Evolutionary conservation across 495 filamentous ascomycete species (phyloP).

Genomic region (Aspergillus haitiensis): DNA sequence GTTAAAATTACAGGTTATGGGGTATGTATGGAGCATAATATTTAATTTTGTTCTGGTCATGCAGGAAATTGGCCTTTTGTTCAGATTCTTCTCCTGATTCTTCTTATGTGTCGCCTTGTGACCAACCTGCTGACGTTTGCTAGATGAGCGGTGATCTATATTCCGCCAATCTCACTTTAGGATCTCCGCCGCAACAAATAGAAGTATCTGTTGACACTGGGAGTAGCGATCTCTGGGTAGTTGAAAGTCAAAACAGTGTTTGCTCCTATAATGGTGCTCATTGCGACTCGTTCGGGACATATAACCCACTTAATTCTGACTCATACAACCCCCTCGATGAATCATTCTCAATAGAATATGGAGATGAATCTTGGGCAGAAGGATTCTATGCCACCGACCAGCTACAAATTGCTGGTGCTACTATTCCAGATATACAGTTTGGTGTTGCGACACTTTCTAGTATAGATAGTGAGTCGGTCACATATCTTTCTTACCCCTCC

Average conservation of each 20-base stretch:
- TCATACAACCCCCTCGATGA: slow-evolving; percentile 65
- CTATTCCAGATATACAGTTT: slow-evolving; percentile 65
- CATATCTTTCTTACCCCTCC: background rate
- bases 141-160: slow-evolving; percentile 40
- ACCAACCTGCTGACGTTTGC: background rate
- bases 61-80: no score
- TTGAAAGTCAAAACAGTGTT: slow-evolving; percentile 24
- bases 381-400: slow-evolving; percentile 81
- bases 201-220: slow-evolving; percentile 70
- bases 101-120: no score
- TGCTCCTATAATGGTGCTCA: slow-evolving; percentile 36
- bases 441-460: slow-evolving; percentile 68
- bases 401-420: slow-evolving; percentile 59
- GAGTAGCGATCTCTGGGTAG: slow-evolving; percentile 77
- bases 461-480: slow-evolving; percentile 37
- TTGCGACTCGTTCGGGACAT: slow-evolving; percentile 51
- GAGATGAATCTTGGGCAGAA: slow-evolving; percentile 65
- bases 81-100: no score
- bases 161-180: slow-evolving; percentile 64
- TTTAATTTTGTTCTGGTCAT: no score
- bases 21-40: slow-evolving; percentile 1
- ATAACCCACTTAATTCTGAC: slow-evolving; percentile 61
- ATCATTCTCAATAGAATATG: slow-evolving; percentile 78
- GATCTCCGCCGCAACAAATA: slow-evolving; percentile 60
- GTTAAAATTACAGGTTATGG: slow-evolving; percentile 11